These are phyloP conservation scores for Mortierella sp. DNA, from an alignment of 371 early-diverging fungal genomes.

Conservation along the genomic window DNA sequence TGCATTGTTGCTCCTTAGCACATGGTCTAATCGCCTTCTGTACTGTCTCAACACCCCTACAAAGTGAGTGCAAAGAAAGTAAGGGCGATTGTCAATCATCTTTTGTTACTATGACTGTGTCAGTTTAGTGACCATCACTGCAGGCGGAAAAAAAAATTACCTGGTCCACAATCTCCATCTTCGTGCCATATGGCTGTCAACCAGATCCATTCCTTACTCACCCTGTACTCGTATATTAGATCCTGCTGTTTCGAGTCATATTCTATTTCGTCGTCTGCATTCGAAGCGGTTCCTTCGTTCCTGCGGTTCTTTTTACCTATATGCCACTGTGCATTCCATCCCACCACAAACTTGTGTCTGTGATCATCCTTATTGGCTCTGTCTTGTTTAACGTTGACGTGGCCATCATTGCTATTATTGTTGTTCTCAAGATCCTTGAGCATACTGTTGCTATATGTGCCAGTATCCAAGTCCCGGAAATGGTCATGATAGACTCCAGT, in stretches of 20 bases:
- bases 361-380: slow-evolving; percentile 3
- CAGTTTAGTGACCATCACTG: not conserved
- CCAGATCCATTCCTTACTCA: slow-evolving; percentile 37
- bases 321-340: slow-evolving; percentile 39
- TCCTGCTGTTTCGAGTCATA: not conserved
- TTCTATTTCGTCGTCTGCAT: not conserved
- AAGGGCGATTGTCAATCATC: not conserved
- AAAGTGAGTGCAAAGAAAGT: not conserved
- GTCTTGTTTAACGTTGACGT: not conserved
- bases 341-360: slow-evolving; percentile 18
- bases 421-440: not conserved
- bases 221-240: no score
- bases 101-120: not conserved
- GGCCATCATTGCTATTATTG: not conserved
- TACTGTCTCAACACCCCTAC: slow-evolving; percentile 42
- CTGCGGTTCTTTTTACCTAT: slow-evolving; percentile 7
- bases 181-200: slow-evolving; percentile 43
- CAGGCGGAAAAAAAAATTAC: slow-evolving; percentile 5
- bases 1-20: slow-evolving; percentile 15
- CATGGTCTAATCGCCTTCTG: slow-evolving; percentile 22
- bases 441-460: not conserved
- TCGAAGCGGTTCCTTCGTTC: not conserved
- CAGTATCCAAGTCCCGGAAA: slow-evolving; percentile 1
- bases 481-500: slow-evolving; percentile 24
- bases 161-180: slow-evolving; percentile 43